Evolutionary conservation across 1,139 yeast species (phyloP).

Genomic region (Pichia sp.): DNA sequence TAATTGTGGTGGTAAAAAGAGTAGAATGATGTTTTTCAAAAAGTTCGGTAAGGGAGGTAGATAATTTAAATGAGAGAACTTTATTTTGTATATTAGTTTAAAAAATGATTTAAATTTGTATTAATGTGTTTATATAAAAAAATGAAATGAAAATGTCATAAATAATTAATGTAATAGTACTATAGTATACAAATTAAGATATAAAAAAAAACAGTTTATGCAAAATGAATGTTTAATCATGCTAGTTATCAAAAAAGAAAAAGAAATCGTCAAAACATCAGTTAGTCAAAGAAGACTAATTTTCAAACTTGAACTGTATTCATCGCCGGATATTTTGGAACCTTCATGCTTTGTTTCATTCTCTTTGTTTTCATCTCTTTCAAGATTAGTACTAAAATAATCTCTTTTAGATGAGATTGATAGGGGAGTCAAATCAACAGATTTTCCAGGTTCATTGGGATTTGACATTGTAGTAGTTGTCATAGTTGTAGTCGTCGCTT

Average conservation of each 20-base stretch:
- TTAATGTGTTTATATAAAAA: no score
- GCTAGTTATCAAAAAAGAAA: no score
- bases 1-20: conserved; percentile 30
- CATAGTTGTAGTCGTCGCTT: conserved; percentile 30
- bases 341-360: conserved; percentile 3
- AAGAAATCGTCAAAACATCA: background rate
- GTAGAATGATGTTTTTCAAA: conserved; percentile 23
- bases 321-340: conserved; percentile 7
- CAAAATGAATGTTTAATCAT: no score
- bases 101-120: background rate
- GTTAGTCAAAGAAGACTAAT: conserved; percentile 12
- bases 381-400: conserved; percentile 3
- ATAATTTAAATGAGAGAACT: background rate
- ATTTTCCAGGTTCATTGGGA: conserved; percentile 7
- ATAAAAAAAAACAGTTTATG: no score
- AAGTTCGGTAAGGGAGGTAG: conserved; percentile 15
- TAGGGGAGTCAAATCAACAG: conserved; percentile 1
- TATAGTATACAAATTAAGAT: no score
- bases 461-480: conserved; percentile 11
- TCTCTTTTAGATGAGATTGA: conserved; percentile 4
- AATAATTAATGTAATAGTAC: no score
- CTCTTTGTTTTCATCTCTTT: conserved; percentile 7
- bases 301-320: conserved; percentile 12
- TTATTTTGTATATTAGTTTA: background rate
- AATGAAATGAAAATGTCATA: no score